phyloP scores from a whole-genome alignment of 192 early-diverging fungal species.

The Coemansia biformis region DNA sequence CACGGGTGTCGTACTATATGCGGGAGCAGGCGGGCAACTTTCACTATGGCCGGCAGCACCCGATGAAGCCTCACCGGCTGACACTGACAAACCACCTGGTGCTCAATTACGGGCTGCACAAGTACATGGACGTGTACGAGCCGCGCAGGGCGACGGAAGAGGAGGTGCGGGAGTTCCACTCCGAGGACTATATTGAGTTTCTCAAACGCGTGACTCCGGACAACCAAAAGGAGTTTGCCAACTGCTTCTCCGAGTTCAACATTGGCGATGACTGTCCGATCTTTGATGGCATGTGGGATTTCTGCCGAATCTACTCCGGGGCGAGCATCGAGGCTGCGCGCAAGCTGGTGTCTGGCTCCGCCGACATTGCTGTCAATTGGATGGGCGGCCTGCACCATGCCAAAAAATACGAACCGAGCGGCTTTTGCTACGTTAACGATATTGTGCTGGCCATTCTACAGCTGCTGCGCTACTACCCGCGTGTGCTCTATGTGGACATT shows the following conservation, averaged over 20 bases:
- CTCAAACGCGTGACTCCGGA: constrained; percentile 78
- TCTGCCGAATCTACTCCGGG: constrained; percentile 86
- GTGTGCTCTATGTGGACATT: constrained; percentile 92
- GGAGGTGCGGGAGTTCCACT: constrained; percentile 92
- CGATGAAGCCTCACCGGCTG: constrained; percentile 90
- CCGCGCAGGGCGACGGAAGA: constrained; percentile 79
- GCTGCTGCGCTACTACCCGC: constrained; percentile 66
- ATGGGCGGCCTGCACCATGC: constrained; percentile 84
- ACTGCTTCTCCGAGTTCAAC: constrained; percentile 69
- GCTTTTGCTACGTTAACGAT: constrained; percentile 95
- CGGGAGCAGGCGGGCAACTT: constrained; percentile 74
- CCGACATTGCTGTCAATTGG: constrained; percentile 93
- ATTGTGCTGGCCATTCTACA: constrained; percentile 82
- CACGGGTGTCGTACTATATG: constrained; percentile 69
- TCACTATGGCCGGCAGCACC: constrained; percentile 72
- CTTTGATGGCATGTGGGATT: constrained; percentile 96
- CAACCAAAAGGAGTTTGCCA: constrained; percentile 55
- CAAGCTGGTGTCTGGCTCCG: constrained; percentile 70
- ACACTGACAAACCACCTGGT: constrained; percentile 93
- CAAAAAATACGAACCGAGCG: constrained; percentile 79
- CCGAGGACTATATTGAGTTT: constrained; percentile 95
- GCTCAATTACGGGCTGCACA: constrained; percentile 85
- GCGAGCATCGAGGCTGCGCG: constrained; percentile 88
- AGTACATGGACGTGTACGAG: constrained; percentile 82
- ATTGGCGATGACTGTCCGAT: constrained; percentile 98